Base-by-base conservation (phyloP, 2,329 filamentous ascomycete genomes). In the Tolypocladium paradoxum region DNA sequence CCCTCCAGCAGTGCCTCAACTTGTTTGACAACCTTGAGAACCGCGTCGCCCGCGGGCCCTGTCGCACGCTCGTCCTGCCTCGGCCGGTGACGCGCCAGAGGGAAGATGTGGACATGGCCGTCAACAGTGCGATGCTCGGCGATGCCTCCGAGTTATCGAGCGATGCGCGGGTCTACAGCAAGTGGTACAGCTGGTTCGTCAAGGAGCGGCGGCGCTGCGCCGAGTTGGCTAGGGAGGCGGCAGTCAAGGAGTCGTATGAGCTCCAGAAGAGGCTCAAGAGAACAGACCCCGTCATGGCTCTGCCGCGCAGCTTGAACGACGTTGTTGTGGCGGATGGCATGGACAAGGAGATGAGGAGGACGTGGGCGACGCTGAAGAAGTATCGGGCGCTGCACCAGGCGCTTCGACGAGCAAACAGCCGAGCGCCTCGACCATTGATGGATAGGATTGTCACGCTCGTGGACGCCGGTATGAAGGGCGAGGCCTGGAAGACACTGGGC, bases 1-100 rank as follows among this genome's bases (percentile, higher is more conserved):
- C 69, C 20, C 61, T 78, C 24, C 73, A 77, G 57, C 67, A 69
- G 33, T 67, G 65, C 20, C 64, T 78, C 34, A 68, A 68, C 40
- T 55, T 64, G 14, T 68, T 75, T 48, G 61, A 64, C 33, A 70
- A 61, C 52, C 37, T 52, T 5, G 73, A 74, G 61, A 74, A 74
- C 52, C 60, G 59, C 43, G 34, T 11, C 34, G 48, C 20, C 9
- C 4, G 45, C 24, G 45, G 24, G 22, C 18, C 4, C 18, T 37
- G 18, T 20, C 4, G 36, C 6, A 20, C 14, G 14, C 34, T 18
- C 34, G 34, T 35, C 34, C 18, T 35, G 34, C 34, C 34, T 16
- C 14, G 14, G 34, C 34, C 34, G 14, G 34, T 7, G 14, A 18
- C 34, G 14, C 6, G 34, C 34, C 33, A 16, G 33, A 16, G 33